Percentiles rank a stretch among this genome's conserved stretches.
These are phyloP conservation scores for Mortierella sp. DNA, from an alignment of 371 early-diverging fungal species.

Conservation along the genomic window DNA sequence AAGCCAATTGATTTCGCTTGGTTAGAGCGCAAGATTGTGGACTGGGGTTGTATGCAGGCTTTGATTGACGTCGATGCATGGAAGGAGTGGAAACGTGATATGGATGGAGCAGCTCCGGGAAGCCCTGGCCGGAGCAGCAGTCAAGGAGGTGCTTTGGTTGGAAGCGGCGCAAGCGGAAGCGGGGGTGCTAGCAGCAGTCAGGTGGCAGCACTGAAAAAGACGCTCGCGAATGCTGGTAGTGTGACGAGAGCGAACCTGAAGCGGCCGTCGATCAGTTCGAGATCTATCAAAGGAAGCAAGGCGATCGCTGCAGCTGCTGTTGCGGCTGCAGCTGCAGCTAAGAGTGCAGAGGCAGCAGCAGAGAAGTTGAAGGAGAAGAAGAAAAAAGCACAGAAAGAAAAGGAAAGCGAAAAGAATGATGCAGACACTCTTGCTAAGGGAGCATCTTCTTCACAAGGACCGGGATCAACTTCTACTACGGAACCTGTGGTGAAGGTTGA, in stretches of 20 bases:
- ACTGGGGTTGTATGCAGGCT: constrained; percentile 95
- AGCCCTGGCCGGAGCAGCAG: constrained; percentile 1
- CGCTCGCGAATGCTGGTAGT: constrained; percentile 15
- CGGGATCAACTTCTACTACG: too few relatives aligned
- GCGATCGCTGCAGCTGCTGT: constrained; percentile 17
- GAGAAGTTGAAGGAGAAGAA: neutral
- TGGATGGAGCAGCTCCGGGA: constrained; percentile 28
- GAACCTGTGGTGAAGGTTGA: too few relatives aligned
- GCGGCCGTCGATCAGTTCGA: constrained; percentile 39
- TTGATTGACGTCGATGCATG: constrained; percentile 89
- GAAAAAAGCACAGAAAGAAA: neutral
- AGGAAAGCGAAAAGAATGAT: too few relatives aligned
- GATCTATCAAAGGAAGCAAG: constrained; percentile 41
- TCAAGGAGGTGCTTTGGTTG: constrained; percentile 3
- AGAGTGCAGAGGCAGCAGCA: constrained; percentile 4
- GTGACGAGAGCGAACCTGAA: constrained; percentile 23
- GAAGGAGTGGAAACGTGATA: constrained; percentile 71
- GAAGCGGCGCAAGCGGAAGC: constrained; percentile 11
- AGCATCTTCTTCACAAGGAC: too few relatives aligned
- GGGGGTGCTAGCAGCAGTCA: constrained; percentile 1
- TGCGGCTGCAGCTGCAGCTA: constrained; percentile 20
- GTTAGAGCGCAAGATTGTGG: constrained; percentile 88
- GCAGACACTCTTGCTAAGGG: too few relatives aligned
- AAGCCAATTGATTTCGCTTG: constrained; percentile 88
- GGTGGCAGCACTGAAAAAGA: constrained; percentile 13